phyloP scores from a whole-genome alignment of 257 asterid species.

The Ilex asprella region DNA sequence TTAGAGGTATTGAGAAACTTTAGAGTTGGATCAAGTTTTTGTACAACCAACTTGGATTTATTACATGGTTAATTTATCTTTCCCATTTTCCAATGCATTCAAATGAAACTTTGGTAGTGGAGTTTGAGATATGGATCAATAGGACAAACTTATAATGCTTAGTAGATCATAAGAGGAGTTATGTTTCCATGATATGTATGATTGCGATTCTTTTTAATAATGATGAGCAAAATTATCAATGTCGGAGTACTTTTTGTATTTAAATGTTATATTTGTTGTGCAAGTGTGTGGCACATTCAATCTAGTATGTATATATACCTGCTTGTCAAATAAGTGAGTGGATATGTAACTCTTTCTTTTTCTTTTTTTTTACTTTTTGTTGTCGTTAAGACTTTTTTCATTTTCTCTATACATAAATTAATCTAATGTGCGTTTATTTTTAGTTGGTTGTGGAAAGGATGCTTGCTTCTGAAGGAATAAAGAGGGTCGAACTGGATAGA shows the following conservation, averaged over 20 bases:
- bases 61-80: too few relatives aligned
- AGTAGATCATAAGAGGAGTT: background rate
- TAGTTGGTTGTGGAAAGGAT: constrained; percentile 98
- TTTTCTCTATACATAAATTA: background rate
- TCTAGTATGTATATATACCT: background rate
- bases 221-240: background rate
- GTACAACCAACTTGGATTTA: too few relatives aligned
- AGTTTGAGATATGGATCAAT: background rate
- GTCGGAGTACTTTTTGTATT: background rate
- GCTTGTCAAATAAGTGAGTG: too few relatives aligned
- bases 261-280: background rate
- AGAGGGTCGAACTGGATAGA: constrained; percentile 82
- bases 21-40: too few relatives aligned
- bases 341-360: too few relatives aligned
- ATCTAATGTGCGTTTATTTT: constrained; percentile 19
- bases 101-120: too few relatives aligned
- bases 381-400: background rate
- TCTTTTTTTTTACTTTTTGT: background rate
- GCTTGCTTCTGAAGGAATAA: constrained; percentile 89
- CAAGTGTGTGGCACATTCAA: background rate
- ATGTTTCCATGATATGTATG: background rate
- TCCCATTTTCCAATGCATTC: too few relatives aligned
- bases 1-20: too few relatives aligned
- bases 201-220: background rate
- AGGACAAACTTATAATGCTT: background rate